These are phyloP conservation scores for Ceratocystis diversiconidia DNA, from an alignment of 2,329 filamentous ascomycete species.

Conservation along the genomic window DNA sequence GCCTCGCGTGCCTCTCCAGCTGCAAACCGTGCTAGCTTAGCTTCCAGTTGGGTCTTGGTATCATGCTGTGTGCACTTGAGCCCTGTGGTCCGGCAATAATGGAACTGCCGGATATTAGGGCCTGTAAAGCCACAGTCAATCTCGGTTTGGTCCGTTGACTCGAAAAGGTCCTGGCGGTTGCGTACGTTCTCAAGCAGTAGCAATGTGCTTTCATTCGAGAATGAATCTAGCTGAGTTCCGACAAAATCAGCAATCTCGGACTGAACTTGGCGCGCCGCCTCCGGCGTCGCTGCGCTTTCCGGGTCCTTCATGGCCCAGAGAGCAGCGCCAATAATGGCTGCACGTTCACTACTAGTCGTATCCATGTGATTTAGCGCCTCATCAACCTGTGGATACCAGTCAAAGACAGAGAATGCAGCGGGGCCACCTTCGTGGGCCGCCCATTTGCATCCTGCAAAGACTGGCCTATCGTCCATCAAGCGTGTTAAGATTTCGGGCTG, in stretches of 20 bases:
- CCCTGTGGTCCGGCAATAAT: constrained; percentile 13
- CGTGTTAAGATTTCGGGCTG: not conserved
- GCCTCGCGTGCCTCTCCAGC: constrained; percentile 10
- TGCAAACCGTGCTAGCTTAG: constrained; percentile 9
- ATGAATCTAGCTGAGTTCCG: not conserved
- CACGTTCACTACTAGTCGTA: not conserved
- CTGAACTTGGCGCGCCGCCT: not conserved
- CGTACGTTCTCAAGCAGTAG: not conserved
- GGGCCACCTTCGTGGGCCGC: constrained; percentile 3
- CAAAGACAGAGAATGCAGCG: constrained; percentile 8
- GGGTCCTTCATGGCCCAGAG: not conserved
- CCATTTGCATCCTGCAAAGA: constrained; percentile 9
- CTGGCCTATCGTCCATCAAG: not conserved
- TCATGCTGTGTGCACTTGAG: constrained; percentile 14
- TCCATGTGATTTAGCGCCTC: constrained; percentile 6
- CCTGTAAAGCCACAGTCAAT: constrained; percentile 8
- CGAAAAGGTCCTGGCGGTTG: not conserved
- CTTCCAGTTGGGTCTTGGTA: not conserved
- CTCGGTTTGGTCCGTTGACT: not conserved
- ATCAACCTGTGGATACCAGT: constrained; percentile 15
- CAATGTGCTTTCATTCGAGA: not conserved
- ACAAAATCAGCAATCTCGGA: not conserved
- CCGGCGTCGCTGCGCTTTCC: not conserved
- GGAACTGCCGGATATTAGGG: not conserved
- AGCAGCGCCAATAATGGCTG: not conserved